Percentiles rank a stretch among this genome's conserved stretches.
phyloP scores from a whole-genome alignment of 371 early-diverging fungal species.

The Mucor saturninus region DNA sequence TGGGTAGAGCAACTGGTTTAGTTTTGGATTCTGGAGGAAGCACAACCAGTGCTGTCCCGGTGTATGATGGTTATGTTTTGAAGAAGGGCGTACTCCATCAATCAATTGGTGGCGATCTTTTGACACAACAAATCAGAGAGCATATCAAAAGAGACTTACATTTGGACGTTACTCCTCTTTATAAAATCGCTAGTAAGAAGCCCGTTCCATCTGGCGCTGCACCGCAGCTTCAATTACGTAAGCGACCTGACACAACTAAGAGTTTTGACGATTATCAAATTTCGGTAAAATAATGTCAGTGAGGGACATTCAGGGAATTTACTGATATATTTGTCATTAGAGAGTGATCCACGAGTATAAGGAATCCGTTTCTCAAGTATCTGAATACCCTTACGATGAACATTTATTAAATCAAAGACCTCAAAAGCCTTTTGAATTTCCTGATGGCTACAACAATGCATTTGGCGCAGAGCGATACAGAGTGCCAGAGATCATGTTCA shows the following conservation, averaged over 20 bases:
- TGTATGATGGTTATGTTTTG: slow-evolving; percentile 93
- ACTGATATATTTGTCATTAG: slow-evolving; percentile 29
- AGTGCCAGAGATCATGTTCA: slow-evolving; percentile 85
- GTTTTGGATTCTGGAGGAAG: slow-evolving; percentile 93
- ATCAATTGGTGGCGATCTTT: slow-evolving; percentile 80
- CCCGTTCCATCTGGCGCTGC: slow-evolving; percentile 73
- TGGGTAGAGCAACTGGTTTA: slow-evolving; percentile 87
- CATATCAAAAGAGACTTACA: slow-evolving; percentile 62
- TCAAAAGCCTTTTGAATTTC: slow-evolving; percentile 90
- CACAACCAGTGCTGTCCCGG: slow-evolving; percentile 89
- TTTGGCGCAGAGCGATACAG: slow-evolving; percentile 84
- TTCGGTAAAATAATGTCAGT: slow-evolving; percentile 44
- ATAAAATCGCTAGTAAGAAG: slow-evolving; percentile 75
- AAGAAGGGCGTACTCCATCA: slow-evolving; percentile 87
- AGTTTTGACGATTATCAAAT: slow-evolving; percentile 75
- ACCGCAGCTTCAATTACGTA: slow-evolving; percentile 60
- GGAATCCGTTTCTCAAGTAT: slow-evolving; percentile 89
- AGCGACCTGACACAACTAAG: slow-evolving; percentile 63
- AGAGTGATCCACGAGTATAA: slow-evolving; percentile 87
- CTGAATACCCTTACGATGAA: slow-evolving; percentile 73
- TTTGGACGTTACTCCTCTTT: slow-evolving; percentile 84
- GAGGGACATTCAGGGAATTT: background rate
- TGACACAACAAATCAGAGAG: slow-evolving; percentile 78
- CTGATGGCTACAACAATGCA: slow-evolving; percentile 88
- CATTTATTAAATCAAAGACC: slow-evolving; percentile 56